Base-by-base conservation (phyloP, 805 yeast genomes). In the Teunomyces tritomae region DNA sequence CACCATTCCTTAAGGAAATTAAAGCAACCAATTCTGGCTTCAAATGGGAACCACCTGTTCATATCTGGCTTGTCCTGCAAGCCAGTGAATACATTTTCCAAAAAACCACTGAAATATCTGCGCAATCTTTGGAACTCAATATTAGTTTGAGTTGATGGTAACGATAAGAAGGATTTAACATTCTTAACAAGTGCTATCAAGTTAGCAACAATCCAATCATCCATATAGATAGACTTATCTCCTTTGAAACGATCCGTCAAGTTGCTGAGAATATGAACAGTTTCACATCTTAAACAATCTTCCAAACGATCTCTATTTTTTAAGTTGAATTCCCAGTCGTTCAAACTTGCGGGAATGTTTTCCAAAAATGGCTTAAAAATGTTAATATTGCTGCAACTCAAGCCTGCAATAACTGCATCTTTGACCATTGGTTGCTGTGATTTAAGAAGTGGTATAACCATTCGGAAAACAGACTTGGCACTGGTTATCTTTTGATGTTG, bases 401-500 rank as follows among this genome's bases (percentile, higher is more conserved):
- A 66, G 0, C 98, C 98, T 2, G 85, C 71, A n/a, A 90, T 89
- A 11, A 91, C 83, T 0, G 97, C 94, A 53, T 91, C 96, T 51
- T 88, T 75, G 7, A 94, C 80, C 53, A 82, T 73, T 2, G 78
- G 74, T 50, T 87, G 89, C 1, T 83, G 81, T 0, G 90, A 82
- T 27, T 80, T 83, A 42, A 94, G 65, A 27, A 94, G 70, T 0
- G 97, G 97, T 33, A 89, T 71, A 0, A 89, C 91, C 85, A 94
- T 83, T 48, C 85, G 79, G 69, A 94, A 94, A 2, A 94, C 84
- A 0, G 96, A 85, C 49, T 85, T 84, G 0, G 97, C 97, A 50
- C 97, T 89, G 1, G 96, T 91, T 47, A 94, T 91, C 44, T 89
- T 86, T 61, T 90, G 96, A 56, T 88, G 96, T 57, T 89, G 96